Conservation (phyloP, 306 rosid genomes). For the Cyclanthera cordifolia region DNA sequence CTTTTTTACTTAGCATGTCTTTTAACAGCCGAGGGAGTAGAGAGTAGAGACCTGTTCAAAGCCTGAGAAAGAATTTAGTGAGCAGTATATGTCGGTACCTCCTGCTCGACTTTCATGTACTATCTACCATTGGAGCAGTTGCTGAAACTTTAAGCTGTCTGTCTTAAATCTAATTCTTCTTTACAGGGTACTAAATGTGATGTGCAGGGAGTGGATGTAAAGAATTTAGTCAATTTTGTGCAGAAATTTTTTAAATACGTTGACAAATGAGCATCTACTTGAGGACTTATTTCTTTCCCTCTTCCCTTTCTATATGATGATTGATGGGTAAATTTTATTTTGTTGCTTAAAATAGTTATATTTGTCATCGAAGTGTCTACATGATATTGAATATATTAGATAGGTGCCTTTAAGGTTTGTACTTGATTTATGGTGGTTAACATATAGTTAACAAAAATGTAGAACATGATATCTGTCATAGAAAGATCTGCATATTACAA, state of each 20-base stretch:
- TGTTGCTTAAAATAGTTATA: too few relatives aligned
- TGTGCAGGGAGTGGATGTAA: conserved; percentile 76
- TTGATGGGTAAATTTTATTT: too few relatives aligned
- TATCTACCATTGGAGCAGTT: too few relatives aligned
- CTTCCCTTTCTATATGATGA: too few relatives aligned
- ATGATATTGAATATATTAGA: not conserved
- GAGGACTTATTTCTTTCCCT: conserved; percentile 5
- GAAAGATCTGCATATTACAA: not conserved
- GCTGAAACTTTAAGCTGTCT: conserved; percentile 17
- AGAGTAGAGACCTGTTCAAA: too few relatives aligned
- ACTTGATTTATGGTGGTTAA: not conserved
- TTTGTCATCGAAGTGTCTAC: not conserved
- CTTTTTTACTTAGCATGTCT: too few relatives aligned
- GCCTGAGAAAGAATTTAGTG: too few relatives aligned
- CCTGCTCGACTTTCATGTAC: too few relatives aligned
- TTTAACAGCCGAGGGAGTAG: too few relatives aligned
- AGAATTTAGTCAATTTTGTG: conserved; percentile 61
- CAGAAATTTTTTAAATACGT: conserved; percentile 55
- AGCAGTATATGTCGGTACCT: too few relatives aligned
- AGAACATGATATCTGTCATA: not conserved
- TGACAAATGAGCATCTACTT: conserved; percentile 68
- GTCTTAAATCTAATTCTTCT: conserved; percentile 14
- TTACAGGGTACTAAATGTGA: conserved; percentile 77
- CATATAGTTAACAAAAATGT: not conserved
- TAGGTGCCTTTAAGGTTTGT: not conserved